Evolutionary conservation across 1,284 basidiomycete species (phyloP).

Genomic region (Ceratobasidium papillatum): DNA sequence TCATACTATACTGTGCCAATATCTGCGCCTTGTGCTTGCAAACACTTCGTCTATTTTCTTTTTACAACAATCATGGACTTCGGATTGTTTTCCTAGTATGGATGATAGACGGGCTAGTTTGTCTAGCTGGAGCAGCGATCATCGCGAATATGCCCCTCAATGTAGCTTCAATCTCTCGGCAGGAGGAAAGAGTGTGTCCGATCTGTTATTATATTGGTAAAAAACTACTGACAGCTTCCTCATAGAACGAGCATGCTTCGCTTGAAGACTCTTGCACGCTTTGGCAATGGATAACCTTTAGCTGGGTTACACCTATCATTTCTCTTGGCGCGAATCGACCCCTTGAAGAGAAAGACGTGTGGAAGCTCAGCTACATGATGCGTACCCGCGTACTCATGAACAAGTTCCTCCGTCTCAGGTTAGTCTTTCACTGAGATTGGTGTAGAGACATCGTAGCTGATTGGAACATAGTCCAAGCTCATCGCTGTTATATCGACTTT

Average conservation of each 20-base stretch:
- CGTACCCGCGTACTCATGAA: slow-evolving; percentile 15
- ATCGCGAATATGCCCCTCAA: slow-evolving; percentile 23
- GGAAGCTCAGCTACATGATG: slow-evolving; percentile 35
- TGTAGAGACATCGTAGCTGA: not conserved
- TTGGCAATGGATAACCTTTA: slow-evolving; percentile 39
- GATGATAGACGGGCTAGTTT: not conserved
- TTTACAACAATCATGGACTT: not conserved
- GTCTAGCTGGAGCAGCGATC: not conserved
- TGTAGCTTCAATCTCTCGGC: not conserved
- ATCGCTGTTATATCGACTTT: slow-evolving; percentile 28
- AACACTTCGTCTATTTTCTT: not conserved
- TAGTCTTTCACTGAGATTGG: not conserved
- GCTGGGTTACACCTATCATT: slow-evolving; percentile 35
- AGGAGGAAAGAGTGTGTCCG: not conserved
- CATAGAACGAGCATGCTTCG: not conserved
- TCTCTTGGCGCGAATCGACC: slow-evolving; percentile 3
- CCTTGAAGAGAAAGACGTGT: slow-evolving; percentile 38
- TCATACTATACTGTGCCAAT: slow-evolving; percentile 6
- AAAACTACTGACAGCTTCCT: not conserved
- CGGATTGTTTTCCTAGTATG: not conserved
- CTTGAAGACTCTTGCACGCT: slow-evolving; percentile 35
- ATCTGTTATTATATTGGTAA: not conserved
- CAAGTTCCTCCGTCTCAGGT: slow-evolving; percentile 33
- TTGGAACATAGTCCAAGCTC: slow-evolving; percentile 3
- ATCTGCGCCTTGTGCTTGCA: too few relatives aligned